Conservation (phyloP, 2,329 filamentous ascomycete genomes). For the Nemania bipapillata region DNA sequence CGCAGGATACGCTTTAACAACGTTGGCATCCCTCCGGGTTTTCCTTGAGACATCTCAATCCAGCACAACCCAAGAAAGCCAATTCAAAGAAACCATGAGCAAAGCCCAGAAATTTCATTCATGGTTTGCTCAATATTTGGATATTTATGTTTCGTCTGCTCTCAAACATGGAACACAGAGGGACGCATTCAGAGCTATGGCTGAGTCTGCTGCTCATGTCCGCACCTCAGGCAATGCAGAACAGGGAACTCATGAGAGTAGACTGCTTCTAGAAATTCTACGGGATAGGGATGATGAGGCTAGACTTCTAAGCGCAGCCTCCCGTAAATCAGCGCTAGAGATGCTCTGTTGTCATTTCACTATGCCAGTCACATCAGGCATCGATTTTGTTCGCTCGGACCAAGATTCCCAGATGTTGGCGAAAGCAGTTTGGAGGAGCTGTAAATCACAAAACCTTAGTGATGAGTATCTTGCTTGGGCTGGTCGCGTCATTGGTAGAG, state of each 20-base stretch:
- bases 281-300: conserved; percentile 72
- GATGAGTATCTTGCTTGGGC: conserved; percentile 84
- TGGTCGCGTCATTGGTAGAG: conserved; percentile 82
- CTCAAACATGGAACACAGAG: conserved; percentile 63
- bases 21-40: conserved; percentile 78
- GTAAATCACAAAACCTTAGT: conserved; percentile 71
- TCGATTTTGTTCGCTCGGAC: conserved; percentile 77
- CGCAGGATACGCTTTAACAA: conserved; percentile 81
- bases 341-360: conserved; percentile 81
- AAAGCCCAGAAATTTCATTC: conserved; percentile 79
- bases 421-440: conserved; percentile 79
- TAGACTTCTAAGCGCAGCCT: conserved; percentile 75
- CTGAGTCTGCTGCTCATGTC: conserved; percentile 74
- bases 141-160: conserved; percentile 66
- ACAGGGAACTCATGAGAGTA: conserved; percentile 78
- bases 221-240: conserved; percentile 75
- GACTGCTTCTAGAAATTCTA: conserved; percentile 81
- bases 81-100: conserved; percentile 79
- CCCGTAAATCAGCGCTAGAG: conserved; percentile 74
- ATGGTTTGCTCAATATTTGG: conserved; percentile 80
- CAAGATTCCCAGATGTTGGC: conserved; percentile 69
- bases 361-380: conserved; percentile 64
- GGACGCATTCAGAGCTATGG: conserved; percentile 72
- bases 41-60: conserved; percentile 80
- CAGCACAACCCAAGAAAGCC: conserved; percentile 84